Evolutionary conservation across 345 rosid species (phyloP).

Genomic region (Brassica nigra): DNA sequence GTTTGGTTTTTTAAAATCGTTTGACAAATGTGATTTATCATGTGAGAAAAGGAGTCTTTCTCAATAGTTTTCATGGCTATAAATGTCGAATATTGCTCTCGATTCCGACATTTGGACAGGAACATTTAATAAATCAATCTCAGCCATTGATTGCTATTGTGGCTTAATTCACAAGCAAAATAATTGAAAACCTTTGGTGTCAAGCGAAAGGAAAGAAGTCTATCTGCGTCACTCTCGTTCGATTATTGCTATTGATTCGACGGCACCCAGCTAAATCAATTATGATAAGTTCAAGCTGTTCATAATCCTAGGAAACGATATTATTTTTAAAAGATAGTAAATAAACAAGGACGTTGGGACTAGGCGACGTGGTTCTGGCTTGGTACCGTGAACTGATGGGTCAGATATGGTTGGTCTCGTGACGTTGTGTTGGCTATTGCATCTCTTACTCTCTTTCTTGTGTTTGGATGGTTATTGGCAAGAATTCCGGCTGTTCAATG

Average conservation of each 20-base stretch:
- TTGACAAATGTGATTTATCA: not conserved
- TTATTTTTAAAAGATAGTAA: not conserved
- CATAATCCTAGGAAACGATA: not conserved
- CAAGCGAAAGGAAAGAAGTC: not conserved
- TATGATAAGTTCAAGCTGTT: not conserved
- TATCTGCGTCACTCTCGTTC: slow-evolving; percentile 12
- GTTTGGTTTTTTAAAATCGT: not conserved
- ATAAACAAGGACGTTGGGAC: slow-evolving; percentile 8
- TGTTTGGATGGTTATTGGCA: too few relatives aligned
- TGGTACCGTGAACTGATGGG: too few relatives aligned
- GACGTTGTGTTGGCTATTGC: too few relatives aligned
- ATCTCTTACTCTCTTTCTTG: too few relatives aligned
- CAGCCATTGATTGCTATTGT: slow-evolving; percentile 1
- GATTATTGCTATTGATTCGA: slow-evolving; percentile 25
- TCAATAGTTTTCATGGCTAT: slow-evolving; percentile 22
- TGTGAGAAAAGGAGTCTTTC: slow-evolving; percentile 17
- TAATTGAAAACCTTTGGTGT: not conserved
- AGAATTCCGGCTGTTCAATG: too few relatives aligned
- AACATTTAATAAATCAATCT: not conserved
- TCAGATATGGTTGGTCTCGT: too few relatives aligned
- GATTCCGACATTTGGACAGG: not conserved
- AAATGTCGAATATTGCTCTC: slow-evolving; percentile 8
- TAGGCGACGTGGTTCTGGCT: too few relatives aligned
- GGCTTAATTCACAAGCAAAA: not conserved
- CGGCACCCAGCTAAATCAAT: slow-evolving; percentile 1